Percentiles rank a stretch among this genome's conserved stretches.
Evolutionary conservation across 2,329 filamentous ascomycete genomes (phyloP).

Genomic region (Claviceps purpurea): DNA sequence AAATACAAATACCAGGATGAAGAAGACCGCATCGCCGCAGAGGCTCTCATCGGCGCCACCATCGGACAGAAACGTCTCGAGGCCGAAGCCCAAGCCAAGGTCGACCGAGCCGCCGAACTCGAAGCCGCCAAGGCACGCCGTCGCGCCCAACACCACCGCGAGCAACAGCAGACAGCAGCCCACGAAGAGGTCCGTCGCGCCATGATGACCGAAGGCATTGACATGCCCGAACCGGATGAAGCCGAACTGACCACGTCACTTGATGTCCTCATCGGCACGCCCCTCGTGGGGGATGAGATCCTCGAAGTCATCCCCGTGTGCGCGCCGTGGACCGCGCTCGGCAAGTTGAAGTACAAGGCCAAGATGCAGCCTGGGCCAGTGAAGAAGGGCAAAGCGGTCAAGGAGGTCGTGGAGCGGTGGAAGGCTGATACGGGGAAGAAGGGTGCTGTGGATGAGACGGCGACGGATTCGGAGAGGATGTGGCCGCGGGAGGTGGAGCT

Average conservation of each 20-base stretch:
- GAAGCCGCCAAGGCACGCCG: conserved; percentile 62
- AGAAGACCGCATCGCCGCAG: conserved; percentile 73
- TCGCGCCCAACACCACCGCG: conserved; percentile 64
- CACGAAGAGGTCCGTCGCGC: conserved; percentile 56
- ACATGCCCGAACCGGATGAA: conserved; percentile 46
- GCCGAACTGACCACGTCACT: conserved; percentile 41
- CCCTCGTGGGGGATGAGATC: conserved; percentile 71
- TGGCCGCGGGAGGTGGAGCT: conserved; percentile 81
- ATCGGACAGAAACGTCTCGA: conserved; percentile 53
- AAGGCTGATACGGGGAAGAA: conserved; percentile 47
- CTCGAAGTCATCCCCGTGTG: conserved; percentile 52
- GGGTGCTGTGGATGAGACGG: conserved; percentile 46
- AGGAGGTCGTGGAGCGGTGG: conserved; percentile 80
- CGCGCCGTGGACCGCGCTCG: conserved; percentile 50
- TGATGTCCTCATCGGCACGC: conserved; percentile 64
- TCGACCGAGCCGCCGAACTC: conserved; percentile 52
- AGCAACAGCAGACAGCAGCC: conserved; percentile 61
- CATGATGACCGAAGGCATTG: conserved; percentile 45
- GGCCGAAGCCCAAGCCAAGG: conserved; percentile 55
- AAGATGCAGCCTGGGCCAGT: conserved; percentile 82
- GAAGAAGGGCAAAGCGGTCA: conserved; percentile 91
- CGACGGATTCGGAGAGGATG: conserved; percentile 56
- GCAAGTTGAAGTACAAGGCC: conserved; percentile 77
- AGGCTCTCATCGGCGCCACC: conserved; percentile 71
- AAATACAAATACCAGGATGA: conserved; percentile 95